Evolutionary conservation across 1,284 basidiomycete genomes (phyloP), one percentile per base, ranked within the genome.

Genomic region (Tilletia setariae): DNA sequence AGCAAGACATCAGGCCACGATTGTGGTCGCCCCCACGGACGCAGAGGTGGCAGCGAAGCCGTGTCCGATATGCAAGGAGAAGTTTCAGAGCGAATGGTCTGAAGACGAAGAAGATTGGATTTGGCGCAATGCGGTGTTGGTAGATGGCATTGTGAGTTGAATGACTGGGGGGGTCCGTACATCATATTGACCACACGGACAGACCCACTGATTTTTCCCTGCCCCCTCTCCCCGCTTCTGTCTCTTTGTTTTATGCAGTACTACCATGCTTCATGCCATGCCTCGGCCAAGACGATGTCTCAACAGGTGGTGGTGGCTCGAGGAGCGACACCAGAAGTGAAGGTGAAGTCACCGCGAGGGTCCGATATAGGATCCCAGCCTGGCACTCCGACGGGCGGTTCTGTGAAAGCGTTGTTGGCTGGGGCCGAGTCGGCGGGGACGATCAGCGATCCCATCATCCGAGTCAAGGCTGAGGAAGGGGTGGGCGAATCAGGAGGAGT

Each of bases 41-140:
- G 86, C 91, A 23, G 91, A 90, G 74, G 89, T 92, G 82, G 91
- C 94, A 81, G 89, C 90, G 66, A 85, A 91, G 73, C 89, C 91
- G 53, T 99, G 96, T 85, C 93, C 93, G 19, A 93, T 99, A 72
- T 98, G 96, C 88, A 96, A 97, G 86, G 96, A 99, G 84, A 84
- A 84, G 67, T 87, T 98, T 84, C 92, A 93, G 85, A 89, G 90
- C 73, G 95, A 98, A 84, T 98, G 93, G 84, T 85, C 90, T 69
- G 94, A 98, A 81, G 94, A 97, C 67, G 94, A 96, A 72, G 96
- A 98, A 84, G 96, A 98, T 76, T 98, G 95, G 94, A 90, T 98
- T 21, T 99, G 94, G 93, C 88, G 87, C 78, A 97, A 98, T 81
- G 93, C 94, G 0, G 86, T 94, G 28, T 87, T 87, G 81, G 89